Conservation (phyloP, 1,139 yeast species). For the Nakaseomyces sp. region DNA sequence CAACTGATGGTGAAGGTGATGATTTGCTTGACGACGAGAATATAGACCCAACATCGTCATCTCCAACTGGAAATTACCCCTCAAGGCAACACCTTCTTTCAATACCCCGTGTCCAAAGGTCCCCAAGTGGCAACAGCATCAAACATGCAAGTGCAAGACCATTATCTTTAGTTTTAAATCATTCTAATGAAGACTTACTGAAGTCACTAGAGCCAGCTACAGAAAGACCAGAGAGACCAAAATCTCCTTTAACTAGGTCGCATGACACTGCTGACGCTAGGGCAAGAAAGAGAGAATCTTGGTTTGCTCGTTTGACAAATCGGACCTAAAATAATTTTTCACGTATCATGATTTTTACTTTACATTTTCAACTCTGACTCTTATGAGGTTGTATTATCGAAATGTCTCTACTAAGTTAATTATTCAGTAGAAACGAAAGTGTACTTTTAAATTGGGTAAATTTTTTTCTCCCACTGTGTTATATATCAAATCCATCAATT, state of each 20-base stretch:
- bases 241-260: neutral
- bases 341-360: no score
- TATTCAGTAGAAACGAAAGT: slow-evolving; percentile 10
- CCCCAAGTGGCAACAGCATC: slow-evolving; percentile 20
- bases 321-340: neutral
- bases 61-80: slow-evolving; percentile 14
- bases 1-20: slow-evolving; percentile 28
- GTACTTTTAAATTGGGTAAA: neutral
- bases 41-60: slow-evolving; percentile 12
- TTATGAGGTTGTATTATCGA: slow-evolving; percentile 1
- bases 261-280: slow-evolving; percentile 10
- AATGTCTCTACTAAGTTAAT: slow-evolving; percentile 4
- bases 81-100: slow-evolving; percentile 15
- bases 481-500: neutral
- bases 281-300: slow-evolving; percentile 26
- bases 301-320: slow-evolving; percentile 29
- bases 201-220: slow-evolving; percentile 13
- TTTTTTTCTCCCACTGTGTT: neutral
- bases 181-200: slow-evolving; percentile 14
- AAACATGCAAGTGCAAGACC: slow-evolving; percentile 19
- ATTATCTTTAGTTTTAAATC: slow-evolving; percentile 18
- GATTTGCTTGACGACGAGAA: slow-evolving; percentile 18
- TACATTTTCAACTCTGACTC: neutral
- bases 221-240: neutral
- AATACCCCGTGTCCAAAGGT: slow-evolving; percentile 18